Percentiles rank a stretch among this genome's conserved stretches.
Conservation (phyloP, 345 rosid species). For the Psidium guajava region DNA sequence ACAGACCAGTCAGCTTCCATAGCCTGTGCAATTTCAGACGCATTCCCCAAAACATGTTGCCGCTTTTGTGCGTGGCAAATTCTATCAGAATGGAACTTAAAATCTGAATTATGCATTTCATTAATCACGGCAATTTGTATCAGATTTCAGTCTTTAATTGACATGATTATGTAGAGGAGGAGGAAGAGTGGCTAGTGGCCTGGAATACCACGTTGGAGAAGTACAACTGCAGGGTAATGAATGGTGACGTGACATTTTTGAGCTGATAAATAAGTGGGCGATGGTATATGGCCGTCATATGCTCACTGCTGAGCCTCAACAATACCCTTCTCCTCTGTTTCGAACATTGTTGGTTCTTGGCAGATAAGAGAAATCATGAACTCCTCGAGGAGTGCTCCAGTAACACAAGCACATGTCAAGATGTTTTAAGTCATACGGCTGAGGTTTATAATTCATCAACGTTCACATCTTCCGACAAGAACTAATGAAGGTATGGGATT, state of each 20-base stretch:
- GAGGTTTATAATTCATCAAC: not conserved
- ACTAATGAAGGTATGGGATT: not conserved
- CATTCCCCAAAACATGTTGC: constrained; percentile 21
- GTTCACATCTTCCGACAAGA: not conserved
- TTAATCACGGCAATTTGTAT: not conserved
- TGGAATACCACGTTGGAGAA: constrained; percentile 16
- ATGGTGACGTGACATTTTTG: constrained; percentile 21
- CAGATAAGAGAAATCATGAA: not conserved
- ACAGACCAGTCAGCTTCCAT: constrained; percentile 25
- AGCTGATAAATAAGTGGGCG: constrained; percentile 21
- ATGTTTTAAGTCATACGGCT: not conserved
- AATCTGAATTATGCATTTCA: constrained; percentile 9
- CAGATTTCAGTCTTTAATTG: not conserved
- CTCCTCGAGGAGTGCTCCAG: not conserved
- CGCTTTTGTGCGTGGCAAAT: constrained; percentile 20
- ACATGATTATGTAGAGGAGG: not conserved
- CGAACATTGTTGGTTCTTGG: not conserved
- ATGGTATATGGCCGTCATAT: constrained; percentile 10
- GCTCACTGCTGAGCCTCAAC: not conserved
- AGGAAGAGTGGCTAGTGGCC: constrained; percentile 18
- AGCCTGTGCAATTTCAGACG: constrained; percentile 17
- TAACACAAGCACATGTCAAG: not conserved
- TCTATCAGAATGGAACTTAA: constrained; percentile 20
- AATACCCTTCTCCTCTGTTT: not conserved
- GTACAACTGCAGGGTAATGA: constrained; percentile 20